Evolutionary conservation across 345 rosid genomes (phyloP).

Genomic region (Lumnitzera racemosa): DNA sequence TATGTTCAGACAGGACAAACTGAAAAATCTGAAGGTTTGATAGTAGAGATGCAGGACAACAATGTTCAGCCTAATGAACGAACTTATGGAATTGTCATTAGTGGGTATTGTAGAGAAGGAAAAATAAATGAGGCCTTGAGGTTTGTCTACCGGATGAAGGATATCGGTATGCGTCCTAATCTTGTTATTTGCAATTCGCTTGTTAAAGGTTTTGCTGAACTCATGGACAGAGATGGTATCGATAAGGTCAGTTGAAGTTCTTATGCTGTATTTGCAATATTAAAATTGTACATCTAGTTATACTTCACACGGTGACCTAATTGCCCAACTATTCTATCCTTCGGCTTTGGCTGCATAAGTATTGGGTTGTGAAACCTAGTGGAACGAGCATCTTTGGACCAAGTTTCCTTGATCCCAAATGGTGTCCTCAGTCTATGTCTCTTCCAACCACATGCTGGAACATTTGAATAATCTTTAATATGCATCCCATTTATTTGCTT

Average conservation of each 20-base stretch:
- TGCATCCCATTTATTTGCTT: no score
- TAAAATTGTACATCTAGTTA: no score
- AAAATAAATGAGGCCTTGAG: constrained; percentile 58
- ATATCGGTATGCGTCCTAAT: constrained; percentile 75
- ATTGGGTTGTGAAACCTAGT: no score
- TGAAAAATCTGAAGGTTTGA: constrained; percentile 54
- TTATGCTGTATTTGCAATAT: no score
- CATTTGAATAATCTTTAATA: no score
- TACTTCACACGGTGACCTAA: no score
- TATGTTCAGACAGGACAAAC: constrained; percentile 53
- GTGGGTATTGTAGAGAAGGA: constrained; percentile 77
- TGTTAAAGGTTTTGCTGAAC: constrained; percentile 64
- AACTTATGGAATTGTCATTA: constrained; percentile 60
- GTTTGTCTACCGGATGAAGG: constrained; percentile 63
- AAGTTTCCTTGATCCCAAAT: no score
- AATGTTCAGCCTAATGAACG: constrained; percentile 60
- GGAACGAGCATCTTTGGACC: no score
- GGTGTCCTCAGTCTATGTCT: no score
- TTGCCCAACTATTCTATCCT: no score
- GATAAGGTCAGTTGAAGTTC: constrained; percentile 45
- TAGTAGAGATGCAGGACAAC: constrained; percentile 54
- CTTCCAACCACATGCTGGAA: no score
- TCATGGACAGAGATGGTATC: constrained; percentile 54
- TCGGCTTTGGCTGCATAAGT: no score
- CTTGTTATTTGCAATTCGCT: constrained; percentile 65